Percentiles rank a stretch among this genome's conserved stretches.
phyloP scores from a whole-genome alignment of 768 basidiomycete genomes.

The Lentinula aciculospora region DNA sequence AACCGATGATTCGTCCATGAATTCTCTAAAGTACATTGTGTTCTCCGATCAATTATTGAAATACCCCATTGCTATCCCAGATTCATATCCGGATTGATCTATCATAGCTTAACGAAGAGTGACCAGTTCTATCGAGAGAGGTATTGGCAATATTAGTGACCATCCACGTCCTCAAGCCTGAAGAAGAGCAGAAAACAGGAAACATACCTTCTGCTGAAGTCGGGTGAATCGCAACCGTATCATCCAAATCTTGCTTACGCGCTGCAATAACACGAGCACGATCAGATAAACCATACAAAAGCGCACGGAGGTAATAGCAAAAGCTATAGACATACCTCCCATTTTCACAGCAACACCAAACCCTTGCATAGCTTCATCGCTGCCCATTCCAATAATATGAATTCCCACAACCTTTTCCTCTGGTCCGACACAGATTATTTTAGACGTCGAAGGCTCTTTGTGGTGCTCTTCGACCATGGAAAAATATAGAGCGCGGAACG shows the following conservation, averaged over 20 bases:
- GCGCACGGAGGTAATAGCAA: not conserved
- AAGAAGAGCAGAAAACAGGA: not conserved
- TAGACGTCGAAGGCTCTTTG: slow-evolving; percentile 94
- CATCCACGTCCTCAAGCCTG: slow-evolving; percentile 1
- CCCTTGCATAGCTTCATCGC: slow-evolving; percentile 94
- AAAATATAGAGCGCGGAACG: slow-evolving; percentile 85
- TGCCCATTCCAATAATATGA: slow-evolving; percentile 87
- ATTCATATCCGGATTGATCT: not conserved
- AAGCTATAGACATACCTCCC: slow-evolving; percentile 45
- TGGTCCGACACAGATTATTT: slow-evolving; percentile 79
- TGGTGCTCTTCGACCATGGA: slow-evolving; percentile 85
- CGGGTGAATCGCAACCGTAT: slow-evolving; percentile 90
- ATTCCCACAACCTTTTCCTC: slow-evolving; percentile 97
- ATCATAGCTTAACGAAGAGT: slow-evolving; percentile 35
- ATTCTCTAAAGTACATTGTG: not conserved
- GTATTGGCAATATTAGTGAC: slow-evolving; percentile 13
- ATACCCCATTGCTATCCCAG: too few relatives aligned
- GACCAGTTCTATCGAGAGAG: slow-evolving; percentile 43
- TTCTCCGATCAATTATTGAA: too few relatives aligned
- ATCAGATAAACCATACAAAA: slow-evolving; percentile 5
- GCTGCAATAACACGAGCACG: too few relatives aligned
- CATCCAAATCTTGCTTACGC: slow-evolving; percentile 75
- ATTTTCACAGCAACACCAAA: slow-evolving; percentile 98
- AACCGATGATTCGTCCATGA: slow-evolving; percentile 33
- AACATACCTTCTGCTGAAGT: slow-evolving; percentile 74